Evolutionary conservation across 1,139 yeast genomes (phyloP).

Genomic region (Suhomyces chickasaworum): DNA sequence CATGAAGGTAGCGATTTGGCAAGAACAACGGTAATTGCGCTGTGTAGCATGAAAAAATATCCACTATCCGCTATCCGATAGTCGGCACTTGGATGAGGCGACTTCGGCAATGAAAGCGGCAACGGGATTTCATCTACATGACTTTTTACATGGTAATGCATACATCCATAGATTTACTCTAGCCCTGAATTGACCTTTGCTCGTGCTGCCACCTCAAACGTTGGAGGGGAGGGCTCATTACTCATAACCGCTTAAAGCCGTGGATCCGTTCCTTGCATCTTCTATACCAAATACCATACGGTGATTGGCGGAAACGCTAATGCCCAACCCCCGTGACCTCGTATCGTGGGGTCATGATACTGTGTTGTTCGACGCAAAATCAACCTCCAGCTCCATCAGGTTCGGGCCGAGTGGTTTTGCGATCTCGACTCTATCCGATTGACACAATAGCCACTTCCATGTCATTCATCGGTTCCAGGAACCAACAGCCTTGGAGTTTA

Average conservation of each 20-base stretch:
- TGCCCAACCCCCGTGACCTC: not conserved
- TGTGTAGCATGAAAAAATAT: too few relatives aligned
- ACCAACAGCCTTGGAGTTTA: not conserved
- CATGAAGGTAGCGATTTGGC: too few relatives aligned
- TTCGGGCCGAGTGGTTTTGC: not conserved
- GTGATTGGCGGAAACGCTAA: not conserved
- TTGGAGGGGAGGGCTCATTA: not conserved
- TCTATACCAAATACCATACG: not conserved
- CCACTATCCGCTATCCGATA: too few relatives aligned
- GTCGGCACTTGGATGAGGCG: too few relatives aligned
- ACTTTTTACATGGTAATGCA: too few relatives aligned
- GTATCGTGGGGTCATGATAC: not conserved
- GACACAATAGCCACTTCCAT: not conserved
- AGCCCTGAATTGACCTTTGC: too few relatives aligned
- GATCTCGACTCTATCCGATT: not conserved
- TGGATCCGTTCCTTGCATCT: not conserved
- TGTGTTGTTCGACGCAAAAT: not conserved
- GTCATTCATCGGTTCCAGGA: not conserved
- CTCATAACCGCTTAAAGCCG: not conserved
- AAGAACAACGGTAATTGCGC: too few relatives aligned
- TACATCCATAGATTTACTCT: too few relatives aligned
- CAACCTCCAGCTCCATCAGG: not conserved
- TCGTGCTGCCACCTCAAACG: not conserved
- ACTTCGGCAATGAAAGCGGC: too few relatives aligned
- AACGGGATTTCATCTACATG: too few relatives aligned